Base-by-base conservation (phyloP, 73 alveolate species). In the Paramecium pentaurelia region DNA sequence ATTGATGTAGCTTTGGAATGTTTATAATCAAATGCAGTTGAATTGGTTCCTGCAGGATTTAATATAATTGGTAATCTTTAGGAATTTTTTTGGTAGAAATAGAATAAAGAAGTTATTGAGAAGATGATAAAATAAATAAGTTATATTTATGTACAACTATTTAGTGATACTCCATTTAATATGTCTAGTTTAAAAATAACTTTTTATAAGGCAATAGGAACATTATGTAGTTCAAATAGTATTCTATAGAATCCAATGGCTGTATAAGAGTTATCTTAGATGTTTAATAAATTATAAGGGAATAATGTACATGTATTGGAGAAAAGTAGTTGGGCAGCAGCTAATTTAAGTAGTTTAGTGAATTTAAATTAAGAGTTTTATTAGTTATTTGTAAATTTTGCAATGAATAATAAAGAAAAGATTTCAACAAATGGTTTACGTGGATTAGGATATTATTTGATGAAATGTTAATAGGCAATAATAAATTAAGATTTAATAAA, bases 271-370 rank as follows among this genome's bases (percentile, higher is more conserved):
- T 80, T 80, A 8, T 34, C 44, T 27, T 14, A 34, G 32, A 32
- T 80, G 51, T 80, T 80, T 18, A 80, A 28, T 6, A 80, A 45
- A 11, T 27, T 80, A 18, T 11, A 40, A 7, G 77, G 75, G 10
- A 40, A 80, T 49, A 80, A 80, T 80, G 32, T 80, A 1, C 91
- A 80, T 80, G 91, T 80, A 0, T 47, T 80, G 20, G 91, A 80
- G 45, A 80, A 80, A 9, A 80, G 91, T 27, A 80, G 91, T 80
- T 80, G 91, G 91, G 91, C 91, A 27, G 91, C 91, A 20, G 91
- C 91, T 9, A 80, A 80, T 45, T 47, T 80, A 44, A 80, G 91
- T 22, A 49, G 77, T 45, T 22, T 80, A 22, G 58, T 45, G 22
- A 18, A 25, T 22, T 42, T 80, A 32, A 64, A 25, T 45, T n/a